Evolutionary conservation across 164 flowering plant species (phyloP).

Genomic region (Dillenia suffruticosa): DNA sequence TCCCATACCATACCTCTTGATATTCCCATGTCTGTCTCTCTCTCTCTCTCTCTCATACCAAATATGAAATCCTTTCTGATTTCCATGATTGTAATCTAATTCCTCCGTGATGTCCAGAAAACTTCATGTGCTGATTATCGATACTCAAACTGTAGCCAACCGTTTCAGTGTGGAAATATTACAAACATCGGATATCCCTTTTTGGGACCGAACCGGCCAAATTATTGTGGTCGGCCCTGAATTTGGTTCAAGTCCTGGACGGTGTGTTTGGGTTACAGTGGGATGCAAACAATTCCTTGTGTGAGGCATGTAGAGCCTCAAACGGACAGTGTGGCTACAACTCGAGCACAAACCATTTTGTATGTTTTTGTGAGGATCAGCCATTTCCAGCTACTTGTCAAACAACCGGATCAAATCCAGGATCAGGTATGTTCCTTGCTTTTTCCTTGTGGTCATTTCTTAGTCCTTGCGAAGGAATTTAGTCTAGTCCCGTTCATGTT

Average conservation of each 20-base stretch:
- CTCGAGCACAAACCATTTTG: slow-evolving; percentile 7
- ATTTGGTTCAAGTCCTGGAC: slow-evolving; percentile 12
- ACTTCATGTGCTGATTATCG: slow-evolving; percentile 2
- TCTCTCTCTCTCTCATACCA: slow-evolving; percentile 3
- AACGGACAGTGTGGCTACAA: slow-evolving; percentile 38
- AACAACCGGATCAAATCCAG: no score
- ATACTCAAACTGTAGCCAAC: slow-evolving; percentile 20
- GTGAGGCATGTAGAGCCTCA: slow-evolving; percentile 14
- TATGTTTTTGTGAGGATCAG: slow-evolving; percentile 25
- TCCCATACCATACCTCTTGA: no score
- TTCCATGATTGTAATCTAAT: neutral
- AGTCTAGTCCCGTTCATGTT: no score
- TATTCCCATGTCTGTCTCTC: no score
- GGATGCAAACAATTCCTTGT: slow-evolving; percentile 17
- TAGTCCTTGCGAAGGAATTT: no score
- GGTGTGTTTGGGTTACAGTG: slow-evolving; percentile 34
- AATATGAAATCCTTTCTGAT: neutral
- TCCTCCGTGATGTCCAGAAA: neutral
- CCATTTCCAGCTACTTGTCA: neutral
- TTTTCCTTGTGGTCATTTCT: no score
- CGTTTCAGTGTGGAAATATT: slow-evolving; percentile 21
- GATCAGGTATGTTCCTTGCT: no score
- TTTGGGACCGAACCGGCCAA: slow-evolving; percentile 28
- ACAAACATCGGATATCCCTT: slow-evolving; percentile 32
- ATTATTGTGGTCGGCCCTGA: slow-evolving; percentile 35